Base-by-base conservation (phyloP, 441 rosid genomes). In the Erysimum cheiri region DNA sequence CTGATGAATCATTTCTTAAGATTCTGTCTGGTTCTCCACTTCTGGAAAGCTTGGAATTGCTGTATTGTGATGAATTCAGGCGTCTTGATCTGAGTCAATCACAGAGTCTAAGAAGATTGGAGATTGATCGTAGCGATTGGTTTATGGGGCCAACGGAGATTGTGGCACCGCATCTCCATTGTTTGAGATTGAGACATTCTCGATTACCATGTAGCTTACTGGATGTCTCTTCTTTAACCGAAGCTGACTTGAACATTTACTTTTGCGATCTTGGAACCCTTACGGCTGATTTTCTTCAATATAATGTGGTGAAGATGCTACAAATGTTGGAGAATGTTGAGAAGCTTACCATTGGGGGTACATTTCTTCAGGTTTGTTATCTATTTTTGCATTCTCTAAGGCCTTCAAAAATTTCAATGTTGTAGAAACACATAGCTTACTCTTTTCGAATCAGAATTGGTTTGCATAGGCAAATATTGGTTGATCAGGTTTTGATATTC, bases 361-460 rank as follows among this genome's bases (percentile, higher is more conserved):
- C 67, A 7, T 75, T 69, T 64, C 79, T 75, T 60, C 79, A 75
- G 75, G 79, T 75, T 35, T 31, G 54, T 61, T 67, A 4, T 7
- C 14, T 37, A n/a, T 28, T 41, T 11, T 28, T 26, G 37, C 11
- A 3, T 29, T 29, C 40, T 65, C 28, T 50, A 9, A 13, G 8
- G 6, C 29, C 5, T 35, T 35, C 14, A 26, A 43, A 50, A 29
- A 11, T 49, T 15, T 60, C 59, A 39, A 24, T 58, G 19, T 49
- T 3, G 35, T 46, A 6, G 61, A 15, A 53, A 40, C n/a, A 14
- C 48, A 28, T 65, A 37, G 36, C 59, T 2, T 50, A 5, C 53
- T 61, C 29, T 31, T 61, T 13, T 46, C 1, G 5, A 11, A 11
- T 65, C 5, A 35, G 33, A 26, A 26, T 50, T 39, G 19, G 37